Evolutionary conservation across 331 rosid genomes (phyloP).

Genomic region (Prunus yedoensis): DNA sequence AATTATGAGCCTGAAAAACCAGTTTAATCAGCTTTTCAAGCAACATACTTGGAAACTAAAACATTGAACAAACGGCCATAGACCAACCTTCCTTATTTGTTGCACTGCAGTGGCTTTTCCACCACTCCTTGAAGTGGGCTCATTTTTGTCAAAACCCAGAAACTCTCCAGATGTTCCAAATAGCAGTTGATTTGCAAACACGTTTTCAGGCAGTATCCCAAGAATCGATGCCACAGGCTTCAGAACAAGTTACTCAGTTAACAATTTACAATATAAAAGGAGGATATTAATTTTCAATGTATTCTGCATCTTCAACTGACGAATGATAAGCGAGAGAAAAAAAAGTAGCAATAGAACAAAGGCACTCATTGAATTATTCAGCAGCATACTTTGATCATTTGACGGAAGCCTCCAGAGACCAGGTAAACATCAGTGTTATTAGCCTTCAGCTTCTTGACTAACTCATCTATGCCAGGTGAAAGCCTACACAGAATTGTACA

Average conservation of each 20-base stretch:
- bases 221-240: conserved; percentile 86
- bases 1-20: conserved; percentile 60
- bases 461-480: conserved; percentile 78
- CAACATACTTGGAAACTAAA: conserved; percentile 8
- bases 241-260: conserved; percentile 35
- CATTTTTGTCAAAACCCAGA: conserved; percentile 77
- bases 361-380: conserved; percentile 11
- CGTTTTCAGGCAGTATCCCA: conserved; percentile 60
- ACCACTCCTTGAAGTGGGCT: conserved; percentile 88
- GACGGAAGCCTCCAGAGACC: conserved; percentile 95
- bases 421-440: conserved; percentile 52
- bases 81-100: conserved; percentile 68
- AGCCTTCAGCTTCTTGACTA: conserved; percentile 72
- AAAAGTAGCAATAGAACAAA: neutral
- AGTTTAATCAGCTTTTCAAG: conserved; percentile 28
- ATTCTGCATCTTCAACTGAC: conserved; percentile 3
- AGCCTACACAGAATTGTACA: conserved; percentile 48
- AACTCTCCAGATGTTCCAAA: conserved; percentile 82
- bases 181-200: conserved; percentile 81
- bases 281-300: neutral
- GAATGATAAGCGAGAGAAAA: conserved; percentile 1
- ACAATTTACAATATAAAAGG: conserved; percentile 14
- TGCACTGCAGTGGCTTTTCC: conserved; percentile 89
- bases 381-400: conserved; percentile 80
- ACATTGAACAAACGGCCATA: conserved; percentile 4